These are phyloP conservation scores for Pichia ethanolica DNA, from an alignment of 805 yeast genomes.

Conservation along the genomic window DNA sequence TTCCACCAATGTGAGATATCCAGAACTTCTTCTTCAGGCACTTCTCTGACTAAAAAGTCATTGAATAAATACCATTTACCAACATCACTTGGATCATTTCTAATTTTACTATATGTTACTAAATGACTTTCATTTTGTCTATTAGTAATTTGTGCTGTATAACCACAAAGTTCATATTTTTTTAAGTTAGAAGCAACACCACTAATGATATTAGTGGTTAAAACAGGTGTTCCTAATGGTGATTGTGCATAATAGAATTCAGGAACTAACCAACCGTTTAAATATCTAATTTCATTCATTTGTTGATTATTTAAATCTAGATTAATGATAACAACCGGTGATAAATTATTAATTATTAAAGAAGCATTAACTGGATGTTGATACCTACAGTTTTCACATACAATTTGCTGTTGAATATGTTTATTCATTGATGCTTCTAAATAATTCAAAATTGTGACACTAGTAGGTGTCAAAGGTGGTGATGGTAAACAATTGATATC, in stretches of 20 bases:
- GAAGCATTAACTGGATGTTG: slow-evolving; percentile 50
- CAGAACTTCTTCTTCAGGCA: slow-evolving; percentile 71
- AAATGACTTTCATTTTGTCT: slow-evolving; percentile 49
- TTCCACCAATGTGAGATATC: slow-evolving; percentile 75
- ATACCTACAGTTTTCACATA: slow-evolving; percentile 45
- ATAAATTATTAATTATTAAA: slow-evolving; percentile 45
- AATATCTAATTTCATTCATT: slow-evolving; percentile 41
- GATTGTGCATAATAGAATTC: slow-evolving; percentile 40
- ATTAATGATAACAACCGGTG: slow-evolving; percentile 60
- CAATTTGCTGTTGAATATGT: slow-evolving; percentile 39
- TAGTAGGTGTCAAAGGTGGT: slow-evolving; percentile 26
- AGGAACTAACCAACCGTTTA: slow-evolving; percentile 53
- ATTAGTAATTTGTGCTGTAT: slow-evolving; percentile 59
- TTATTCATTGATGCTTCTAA: slow-evolving; percentile 57
- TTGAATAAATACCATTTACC: slow-evolving; percentile 74
- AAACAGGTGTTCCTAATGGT: slow-evolving; percentile 20
- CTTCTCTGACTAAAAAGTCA: slow-evolving; percentile 77
- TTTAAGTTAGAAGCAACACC: slow-evolving; percentile 14
- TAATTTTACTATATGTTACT: slow-evolving; percentile 35
- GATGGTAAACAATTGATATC: slow-evolving; percentile 34
- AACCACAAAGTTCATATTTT: slow-evolving; percentile 60
- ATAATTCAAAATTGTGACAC: slow-evolving; percentile 42
- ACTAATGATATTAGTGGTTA: slow-evolving; percentile 21
- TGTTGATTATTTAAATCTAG: slow-evolving; percentile 49
- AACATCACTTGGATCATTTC: slow-evolving; percentile 10